Conservation (phyloP, 2,329 filamentous ascomycete species). For the Fusarium palustre region DNA sequence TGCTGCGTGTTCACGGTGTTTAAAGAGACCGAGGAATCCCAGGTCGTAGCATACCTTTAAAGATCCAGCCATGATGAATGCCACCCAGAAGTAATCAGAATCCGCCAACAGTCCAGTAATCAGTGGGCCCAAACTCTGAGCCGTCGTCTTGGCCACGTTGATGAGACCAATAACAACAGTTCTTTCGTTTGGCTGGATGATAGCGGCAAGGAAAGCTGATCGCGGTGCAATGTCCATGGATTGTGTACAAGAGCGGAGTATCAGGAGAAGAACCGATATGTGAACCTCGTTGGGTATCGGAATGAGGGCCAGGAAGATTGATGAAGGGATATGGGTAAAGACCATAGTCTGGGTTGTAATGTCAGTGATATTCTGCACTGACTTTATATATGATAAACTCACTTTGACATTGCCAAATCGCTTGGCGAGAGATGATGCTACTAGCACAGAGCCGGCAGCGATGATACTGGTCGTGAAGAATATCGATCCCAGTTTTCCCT, state of each 20-base stretch:
- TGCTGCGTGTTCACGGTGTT: conserved; percentile 34
- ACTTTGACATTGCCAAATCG: conserved; percentile 73
- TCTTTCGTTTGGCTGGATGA: conserved; percentile 72
- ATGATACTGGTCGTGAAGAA: conserved; percentile 67
- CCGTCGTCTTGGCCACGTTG: conserved; percentile 75
- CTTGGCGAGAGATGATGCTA: conserved; percentile 66
- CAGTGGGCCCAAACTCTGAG: conserved; percentile 70
- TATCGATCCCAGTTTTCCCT: conserved; percentile 64
- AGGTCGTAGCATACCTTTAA: conserved; percentile 73
- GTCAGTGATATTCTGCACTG: neutral
- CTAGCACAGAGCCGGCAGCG: conserved; percentile 62
- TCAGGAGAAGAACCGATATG: conserved; percentile 68
- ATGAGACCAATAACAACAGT: conserved; percentile 78
- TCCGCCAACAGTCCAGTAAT: conserved; percentile 73
- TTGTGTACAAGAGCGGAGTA: conserved; percentile 70
- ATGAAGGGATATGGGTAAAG: conserved; percentile 77
- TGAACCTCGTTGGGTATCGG: conserved; percentile 65
- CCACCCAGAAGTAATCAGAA: conserved; percentile 68
- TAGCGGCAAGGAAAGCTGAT: conserved; percentile 75
- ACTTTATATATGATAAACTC: conserved; percentile 45
- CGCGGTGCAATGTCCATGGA: conserved; percentile 79
- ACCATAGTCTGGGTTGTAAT: conserved; percentile 71
- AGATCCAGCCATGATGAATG: conserved; percentile 71
- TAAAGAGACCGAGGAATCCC: conserved; percentile 59
- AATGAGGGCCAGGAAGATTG: conserved; percentile 73